These are phyloP conservation scores for Seminavis robusta DNA, from an alignment of 108 stramenopile species.

Conservation along the genomic window DNA sequence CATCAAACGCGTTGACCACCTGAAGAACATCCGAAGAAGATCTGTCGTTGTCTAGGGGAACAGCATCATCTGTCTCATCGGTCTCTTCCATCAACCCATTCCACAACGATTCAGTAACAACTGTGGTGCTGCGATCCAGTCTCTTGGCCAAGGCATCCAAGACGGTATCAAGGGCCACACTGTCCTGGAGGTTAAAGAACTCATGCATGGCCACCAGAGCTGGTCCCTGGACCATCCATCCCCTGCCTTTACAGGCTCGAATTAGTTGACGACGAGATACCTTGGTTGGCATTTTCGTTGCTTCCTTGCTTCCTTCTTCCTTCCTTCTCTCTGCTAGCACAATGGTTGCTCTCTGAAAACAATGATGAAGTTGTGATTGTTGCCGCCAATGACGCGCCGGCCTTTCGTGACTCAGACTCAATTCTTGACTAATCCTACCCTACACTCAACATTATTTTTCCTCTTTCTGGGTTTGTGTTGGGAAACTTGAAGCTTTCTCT, in stretches of 20 bases:
- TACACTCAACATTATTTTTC: too few species aligned
- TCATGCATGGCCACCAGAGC: slow-evolving; percentile 19
- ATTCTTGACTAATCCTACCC: neutral
- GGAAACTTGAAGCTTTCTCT: too few species aligned
- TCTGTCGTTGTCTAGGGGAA: neutral
- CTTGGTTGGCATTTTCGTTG: too few species aligned
- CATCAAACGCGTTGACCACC: slow-evolving; percentile 38
- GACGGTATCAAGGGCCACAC: neutral
- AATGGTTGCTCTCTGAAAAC: neutral
- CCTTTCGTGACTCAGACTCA: neutral
- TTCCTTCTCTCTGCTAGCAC: too few species aligned
- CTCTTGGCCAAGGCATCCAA: neutral
- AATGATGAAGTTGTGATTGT: neutral
- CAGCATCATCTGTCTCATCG: neutral
- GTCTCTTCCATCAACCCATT: neutral
- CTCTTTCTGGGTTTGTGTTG: too few species aligned
- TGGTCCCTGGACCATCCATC: slow-evolving; percentile 33
- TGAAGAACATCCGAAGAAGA: slow-evolving; percentile 4
- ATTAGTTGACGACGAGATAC: slow-evolving; percentile 25
- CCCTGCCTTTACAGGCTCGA: slow-evolving; percentile 30
- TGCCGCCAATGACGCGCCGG: neutral
- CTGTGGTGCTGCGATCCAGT: neutral
- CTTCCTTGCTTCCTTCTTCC: too few species aligned
- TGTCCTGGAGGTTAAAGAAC: neutral
- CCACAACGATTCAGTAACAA: neutral